Percentiles rank a stretch among this genome's conserved stretches.
phyloP scores from a whole-genome alignment of 139 green algal genomes.

The Zygnema circumcarinatum region DNA sequence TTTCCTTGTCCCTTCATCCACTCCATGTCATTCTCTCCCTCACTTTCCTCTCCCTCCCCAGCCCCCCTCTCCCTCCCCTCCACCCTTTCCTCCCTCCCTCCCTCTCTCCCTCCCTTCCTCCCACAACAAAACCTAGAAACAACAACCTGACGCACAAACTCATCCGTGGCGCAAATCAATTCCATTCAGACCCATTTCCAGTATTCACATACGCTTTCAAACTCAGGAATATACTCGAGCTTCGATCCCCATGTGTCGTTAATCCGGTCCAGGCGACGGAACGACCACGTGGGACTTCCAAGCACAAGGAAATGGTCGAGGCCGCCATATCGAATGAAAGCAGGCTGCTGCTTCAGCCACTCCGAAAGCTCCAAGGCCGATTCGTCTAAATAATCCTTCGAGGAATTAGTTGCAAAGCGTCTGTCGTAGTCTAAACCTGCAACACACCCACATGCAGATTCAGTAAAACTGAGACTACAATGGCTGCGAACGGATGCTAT shows the following conservation, averaged over 20 bases:
- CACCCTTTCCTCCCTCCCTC: too few relatives aligned
- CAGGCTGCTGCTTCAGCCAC: background rate
- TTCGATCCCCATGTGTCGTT: conserved; percentile 3
- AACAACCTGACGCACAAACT: too few relatives aligned
- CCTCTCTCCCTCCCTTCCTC: too few relatives aligned
- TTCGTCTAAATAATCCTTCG: background rate
- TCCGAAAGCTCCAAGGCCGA: background rate
- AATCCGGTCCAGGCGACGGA: background rate
- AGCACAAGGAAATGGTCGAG: conserved; percentile 10
- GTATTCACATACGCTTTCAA: background rate
- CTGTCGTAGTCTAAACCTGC: background rate
- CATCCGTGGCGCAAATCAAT: too few relatives aligned
- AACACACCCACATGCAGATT: background rate
- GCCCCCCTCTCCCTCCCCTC: too few relatives aligned
- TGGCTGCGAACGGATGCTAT: too few relatives aligned
- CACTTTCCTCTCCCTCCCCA: too few relatives aligned
- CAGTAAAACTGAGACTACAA: too few relatives aligned
- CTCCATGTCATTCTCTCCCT: too few relatives aligned
- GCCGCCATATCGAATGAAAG: background rate
- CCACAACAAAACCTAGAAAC: too few relatives aligned
- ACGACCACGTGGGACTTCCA: background rate
- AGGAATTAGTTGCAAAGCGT: background rate
- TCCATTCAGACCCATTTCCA: too few relatives aligned
- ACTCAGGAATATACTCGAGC: background rate
- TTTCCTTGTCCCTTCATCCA: too few relatives aligned